A percentile compares a stretch with the other conserved stretches of the same genome.
These are phyloP conservation scores for Trichophyton schoenleinii DNA, from an alignment of 2,329 filamentous ascomycete species.

Conservation along the genomic window DNA sequence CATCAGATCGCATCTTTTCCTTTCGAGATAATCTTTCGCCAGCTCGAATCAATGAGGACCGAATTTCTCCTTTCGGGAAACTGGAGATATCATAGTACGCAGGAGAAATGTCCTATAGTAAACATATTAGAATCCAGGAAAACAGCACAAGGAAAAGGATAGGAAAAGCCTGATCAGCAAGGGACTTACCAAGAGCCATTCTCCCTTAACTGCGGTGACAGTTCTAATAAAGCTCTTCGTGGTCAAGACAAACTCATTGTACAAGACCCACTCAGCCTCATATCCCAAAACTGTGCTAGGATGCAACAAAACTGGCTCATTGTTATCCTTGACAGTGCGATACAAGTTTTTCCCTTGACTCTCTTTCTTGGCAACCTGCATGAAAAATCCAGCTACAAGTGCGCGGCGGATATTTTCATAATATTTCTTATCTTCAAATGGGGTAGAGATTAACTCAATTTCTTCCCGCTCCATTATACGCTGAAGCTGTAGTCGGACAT, in stretches of 20 bases:
- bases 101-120: constrained; percentile 69
- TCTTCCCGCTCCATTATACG: constrained; percentile 93
- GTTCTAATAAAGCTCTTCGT: constrained; percentile 97
- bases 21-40: constrained; percentile 44
- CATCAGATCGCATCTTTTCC: constrained; percentile 35
- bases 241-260: constrained; percentile 96
- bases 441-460: constrained; percentile 73
- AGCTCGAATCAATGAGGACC: constrained; percentile 47
- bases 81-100: constrained; percentile 76
- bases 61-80: constrained; percentile 78
- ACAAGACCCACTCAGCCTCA: constrained; percentile 92
- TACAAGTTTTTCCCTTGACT: constrained; percentile 71
- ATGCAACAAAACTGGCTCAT: constrained; percentile 85
- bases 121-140: constrained; percentile 21
- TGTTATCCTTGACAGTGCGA: constrained; percentile 79
- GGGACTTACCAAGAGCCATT: constrained; percentile 76
- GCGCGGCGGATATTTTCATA: constrained; percentile 94
- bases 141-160: constrained; percentile 6
- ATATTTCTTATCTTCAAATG: constrained; percentile 92
- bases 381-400: constrained; percentile 91
- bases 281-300: constrained; percentile 80
- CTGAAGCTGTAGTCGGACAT: constrained; percentile 79
- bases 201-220: constrained; percentile 78
- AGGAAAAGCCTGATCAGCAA: not conserved
- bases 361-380: constrained; percentile 96